A percentile compares a stretch with the other conserved stretches of the same genome.
These are phyloP conservation scores for Wickerhamomyces chaumierensis DNA, from an alignment of 805 yeast genomes.

Conservation along the genomic window DNA sequence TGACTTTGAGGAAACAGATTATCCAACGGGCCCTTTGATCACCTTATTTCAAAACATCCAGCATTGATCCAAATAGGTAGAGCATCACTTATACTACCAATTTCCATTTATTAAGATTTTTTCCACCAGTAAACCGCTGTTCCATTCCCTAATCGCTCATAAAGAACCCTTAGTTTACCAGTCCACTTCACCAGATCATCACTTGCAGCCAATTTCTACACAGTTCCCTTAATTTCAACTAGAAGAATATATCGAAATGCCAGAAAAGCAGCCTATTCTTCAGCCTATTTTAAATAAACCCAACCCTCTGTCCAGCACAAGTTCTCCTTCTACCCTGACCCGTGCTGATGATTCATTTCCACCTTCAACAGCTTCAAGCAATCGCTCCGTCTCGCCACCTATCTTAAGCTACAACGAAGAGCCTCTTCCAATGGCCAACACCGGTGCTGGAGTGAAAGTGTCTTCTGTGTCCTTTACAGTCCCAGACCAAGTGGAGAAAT, in stretches of 20 bases:
- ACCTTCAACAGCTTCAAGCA: not conserved
- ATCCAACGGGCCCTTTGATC: no score
- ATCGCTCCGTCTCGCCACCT: not conserved
- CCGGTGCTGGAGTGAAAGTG: not conserved
- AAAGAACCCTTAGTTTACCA: no score
- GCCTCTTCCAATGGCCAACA: not conserved
- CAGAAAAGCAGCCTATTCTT: not conserved
- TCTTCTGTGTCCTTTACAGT: slow-evolving; percentile 35
- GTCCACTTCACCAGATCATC: no score
- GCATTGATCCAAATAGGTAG: no score
- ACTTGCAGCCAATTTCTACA: no score
- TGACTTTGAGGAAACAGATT: no score
- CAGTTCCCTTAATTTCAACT: no score
- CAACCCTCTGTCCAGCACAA: not conserved
- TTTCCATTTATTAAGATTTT: no score
- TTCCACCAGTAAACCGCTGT: no score
- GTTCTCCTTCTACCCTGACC: not conserved
- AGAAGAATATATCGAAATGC: not conserved
- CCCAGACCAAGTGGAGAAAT: slow-evolving; percentile 28
- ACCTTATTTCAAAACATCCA: no score
- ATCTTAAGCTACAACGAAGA: not conserved
- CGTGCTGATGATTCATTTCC: not conserved
- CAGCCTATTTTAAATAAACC: slow-evolving; percentile 9
- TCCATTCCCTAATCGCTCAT: no score
- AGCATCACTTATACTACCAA: no score